These are phyloP conservation scores for Candida insectorum DNA, from an alignment of 805 yeast genomes.

Conservation along the genomic window DNA sequence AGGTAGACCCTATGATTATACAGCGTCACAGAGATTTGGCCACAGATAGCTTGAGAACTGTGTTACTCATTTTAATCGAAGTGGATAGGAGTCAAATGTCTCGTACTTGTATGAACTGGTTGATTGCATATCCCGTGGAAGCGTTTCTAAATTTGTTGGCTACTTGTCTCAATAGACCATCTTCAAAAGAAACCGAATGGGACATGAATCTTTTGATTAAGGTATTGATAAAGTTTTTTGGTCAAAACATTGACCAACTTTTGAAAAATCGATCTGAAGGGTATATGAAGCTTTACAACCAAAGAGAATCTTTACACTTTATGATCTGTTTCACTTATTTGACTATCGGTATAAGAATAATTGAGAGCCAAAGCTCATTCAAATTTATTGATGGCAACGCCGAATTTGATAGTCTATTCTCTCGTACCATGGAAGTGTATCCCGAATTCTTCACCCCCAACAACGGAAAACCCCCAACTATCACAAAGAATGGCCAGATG, in stretches of 20 bases:
- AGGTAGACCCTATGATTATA: neutral
- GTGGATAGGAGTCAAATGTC: slow-evolving; percentile 18
- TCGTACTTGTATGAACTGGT: slow-evolving; percentile 28
- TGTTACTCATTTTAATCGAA: slow-evolving; percentile 22
- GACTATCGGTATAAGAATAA: slow-evolving; percentile 18
- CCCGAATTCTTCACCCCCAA: slow-evolving; percentile 19
- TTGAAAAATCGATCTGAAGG: neutral
- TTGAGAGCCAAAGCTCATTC: slow-evolving; percentile 17
- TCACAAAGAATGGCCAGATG: no score
- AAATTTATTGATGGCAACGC: slow-evolving; percentile 16
- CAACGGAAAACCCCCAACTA: no score
- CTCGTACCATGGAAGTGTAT: slow-evolving; percentile 14
- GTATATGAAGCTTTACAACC: slow-evolving; percentile 12
- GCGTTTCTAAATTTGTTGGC: slow-evolving; percentile 30
- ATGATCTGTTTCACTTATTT: slow-evolving; percentile 18
- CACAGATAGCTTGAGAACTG: slow-evolving; percentile 35
- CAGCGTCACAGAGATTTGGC: slow-evolving; percentile 20
- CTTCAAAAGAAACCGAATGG: slow-evolving; percentile 19
- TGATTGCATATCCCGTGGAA: slow-evolving; percentile 26
- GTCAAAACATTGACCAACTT: neutral
- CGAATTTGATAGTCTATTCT: slow-evolving; percentile 15
- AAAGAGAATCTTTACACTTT: slow-evolving; percentile 18
- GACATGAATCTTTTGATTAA: slow-evolving; percentile 29
- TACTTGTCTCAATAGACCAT: slow-evolving; percentile 28
- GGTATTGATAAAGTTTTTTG: slow-evolving; percentile 14